Evolutionary conservation across 108 stramenopile genomes (phyloP).

Genomic region (Seminavis robusta): DNA sequence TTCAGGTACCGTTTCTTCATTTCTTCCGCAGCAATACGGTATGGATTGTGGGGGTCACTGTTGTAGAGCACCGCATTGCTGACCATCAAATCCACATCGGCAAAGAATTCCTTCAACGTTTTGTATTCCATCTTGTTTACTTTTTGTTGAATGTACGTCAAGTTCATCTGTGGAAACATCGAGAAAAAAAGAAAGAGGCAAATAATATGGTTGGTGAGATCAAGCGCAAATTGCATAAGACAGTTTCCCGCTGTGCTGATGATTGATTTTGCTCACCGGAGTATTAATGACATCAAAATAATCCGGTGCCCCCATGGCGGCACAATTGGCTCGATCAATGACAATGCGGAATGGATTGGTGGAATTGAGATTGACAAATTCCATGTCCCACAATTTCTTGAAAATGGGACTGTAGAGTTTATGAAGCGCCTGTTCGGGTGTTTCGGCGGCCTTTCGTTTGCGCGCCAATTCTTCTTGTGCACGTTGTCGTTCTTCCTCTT

Average conservation of each 20-base stretch:
- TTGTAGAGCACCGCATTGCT: slow-evolving; percentile 74
- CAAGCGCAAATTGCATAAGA: not conserved
- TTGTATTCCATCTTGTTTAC: slow-evolving; percentile 57
- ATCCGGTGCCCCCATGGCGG: slow-evolving; percentile 67
- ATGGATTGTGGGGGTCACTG: slow-evolving; percentile 60
- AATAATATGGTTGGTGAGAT: not conserved
- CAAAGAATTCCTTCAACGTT: slow-evolving; percentile 60
- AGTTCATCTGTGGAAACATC: slow-evolving; percentile 76
- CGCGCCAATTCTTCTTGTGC: slow-evolving; percentile 23
- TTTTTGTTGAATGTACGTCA: slow-evolving; percentile 74
- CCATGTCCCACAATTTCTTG: slow-evolving; percentile 72
- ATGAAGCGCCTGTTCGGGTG: slow-evolving; percentile 57
- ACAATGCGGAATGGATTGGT: slow-evolving; percentile 84
- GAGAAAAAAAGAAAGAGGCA: not conserved
- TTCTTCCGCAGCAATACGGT: slow-evolving; percentile 71
- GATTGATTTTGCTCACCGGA: too few species aligned
- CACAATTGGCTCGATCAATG: slow-evolving; percentile 68
- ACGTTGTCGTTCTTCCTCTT: slow-evolving; percentile 33
- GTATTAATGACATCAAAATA: slow-evolving; percentile 75
- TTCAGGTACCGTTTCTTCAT: slow-evolving; percentile 57
- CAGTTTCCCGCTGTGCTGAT: slow-evolving; percentile 11
- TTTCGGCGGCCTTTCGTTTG: slow-evolving; percentile 21
- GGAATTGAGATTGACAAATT: slow-evolving; percentile 55
- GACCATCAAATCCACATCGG: slow-evolving; percentile 74
- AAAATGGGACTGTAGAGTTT: slow-evolving; percentile 65